Evolutionary conservation across 2,329 filamentous ascomycete genomes (phyloP), one percentile per base, ranked within the genome.

Genomic region (Claviceps sp.): DNA sequence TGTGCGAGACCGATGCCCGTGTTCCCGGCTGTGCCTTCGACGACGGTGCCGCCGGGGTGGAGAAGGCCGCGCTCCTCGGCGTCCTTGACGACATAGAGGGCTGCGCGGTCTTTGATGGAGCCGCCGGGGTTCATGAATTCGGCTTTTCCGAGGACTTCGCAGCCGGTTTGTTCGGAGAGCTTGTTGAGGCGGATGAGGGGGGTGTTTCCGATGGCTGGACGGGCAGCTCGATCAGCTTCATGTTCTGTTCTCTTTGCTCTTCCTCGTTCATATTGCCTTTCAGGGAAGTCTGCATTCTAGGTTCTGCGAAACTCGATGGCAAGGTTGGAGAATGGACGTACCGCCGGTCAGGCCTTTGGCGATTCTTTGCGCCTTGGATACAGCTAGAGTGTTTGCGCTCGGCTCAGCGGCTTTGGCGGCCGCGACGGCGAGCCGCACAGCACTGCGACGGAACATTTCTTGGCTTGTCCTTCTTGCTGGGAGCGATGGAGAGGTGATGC

Each of bases 91-190:
- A 97, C 87, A 72, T 88, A 98, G 48, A 96, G 80, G 4, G 93
- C 93, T 2, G 93, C 93, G 57, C 93, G 87, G 72, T 98, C 93
- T 73, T 98, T 98, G 67, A 98, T 85, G 51, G 85, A 90, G 54
- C 93, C 93, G 59, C 93, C 93, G 1, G 93, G 93, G 75, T 98
- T 98, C 76, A 95, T 93, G 73, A 98, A 98, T 68, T 98, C 93
- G 61, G 93, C 90, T 70, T 98, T 98, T 63, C 91, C 93, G 42
- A 97, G 82, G 54, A 98, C 76, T 61, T 95, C 87, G 77, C 93
- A 97, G 58, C 90, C 89, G 0, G 93, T 97, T 64, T 94, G 79
- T 55, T 88, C 82, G 42, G 91, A 97, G 59, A 97, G 82, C 56
- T 76, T 81, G 70, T 95, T 91, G 49, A 98, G 76, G 48, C 87